Evolutionary conservation across 2,329 filamentous ascomycete genomes (phyloP).

Genomic region (Gnomoniopsis smithogilvyi): DNA sequence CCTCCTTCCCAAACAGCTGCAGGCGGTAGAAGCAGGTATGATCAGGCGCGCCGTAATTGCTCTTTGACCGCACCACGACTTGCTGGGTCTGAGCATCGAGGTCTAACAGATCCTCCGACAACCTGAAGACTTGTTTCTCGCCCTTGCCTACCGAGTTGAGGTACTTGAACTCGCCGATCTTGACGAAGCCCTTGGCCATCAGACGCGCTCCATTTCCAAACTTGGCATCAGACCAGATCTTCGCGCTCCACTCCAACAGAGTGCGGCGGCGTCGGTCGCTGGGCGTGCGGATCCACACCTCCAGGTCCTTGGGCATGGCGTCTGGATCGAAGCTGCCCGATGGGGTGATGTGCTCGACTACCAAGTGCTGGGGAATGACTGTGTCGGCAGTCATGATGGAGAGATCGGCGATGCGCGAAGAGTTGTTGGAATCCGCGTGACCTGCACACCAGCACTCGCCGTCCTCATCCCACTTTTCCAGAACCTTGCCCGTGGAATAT

Average conservation of each 20-base stretch:
- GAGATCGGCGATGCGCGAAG: constrained; percentile 58
- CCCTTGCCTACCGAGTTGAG: constrained; percentile 37
- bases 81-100: constrained; percentile 48
- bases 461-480: constrained; percentile 70
- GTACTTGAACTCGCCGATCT: constrained; percentile 56
- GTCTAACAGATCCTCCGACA: constrained; percentile 47
- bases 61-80: constrained; percentile 52
- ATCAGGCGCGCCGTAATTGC: constrained; percentile 54
- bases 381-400: constrained; percentile 56
- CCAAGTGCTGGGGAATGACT: constrained; percentile 65
- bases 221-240: constrained; percentile 35
- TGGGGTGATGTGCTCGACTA: constrained; percentile 68
- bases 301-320: constrained; percentile 64
- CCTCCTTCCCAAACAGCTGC: constrained; percentile 49
- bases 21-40: constrained; percentile 67
- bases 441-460: constrained; percentile 86
- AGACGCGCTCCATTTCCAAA: constrained; percentile 23
- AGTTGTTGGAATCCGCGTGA: constrained; percentile 35
- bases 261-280: constrained; percentile 39
- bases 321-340: constrained; percentile 59
- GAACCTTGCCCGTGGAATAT: constrained; percentile 49
- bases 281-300: constrained; percentile 63
- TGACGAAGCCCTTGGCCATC: constrained; percentile 44
- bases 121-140: constrained; percentile 47
- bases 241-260: constrained; percentile 40